These are phyloP conservation scores for Yarrowia divulgata DNA, from an alignment of 805 yeast genomes.

Conservation along the genomic window DNA sequence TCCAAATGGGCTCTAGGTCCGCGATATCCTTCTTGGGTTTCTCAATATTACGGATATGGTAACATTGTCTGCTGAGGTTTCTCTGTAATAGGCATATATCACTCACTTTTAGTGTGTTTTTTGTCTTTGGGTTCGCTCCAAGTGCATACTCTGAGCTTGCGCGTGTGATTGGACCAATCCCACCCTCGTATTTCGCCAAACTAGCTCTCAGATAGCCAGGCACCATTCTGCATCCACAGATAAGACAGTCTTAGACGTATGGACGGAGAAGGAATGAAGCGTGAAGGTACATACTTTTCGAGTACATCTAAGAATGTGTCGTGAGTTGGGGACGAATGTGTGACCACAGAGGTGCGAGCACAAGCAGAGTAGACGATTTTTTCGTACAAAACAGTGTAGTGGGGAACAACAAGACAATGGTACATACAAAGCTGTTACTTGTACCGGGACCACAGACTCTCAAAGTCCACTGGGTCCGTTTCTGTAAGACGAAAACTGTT, in stretches of 20 bases:
- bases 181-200: conserved; percentile 6
- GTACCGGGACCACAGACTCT: no score
- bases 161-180: conserved; percentile 14
- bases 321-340: no score
- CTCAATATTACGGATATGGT: conserved; percentile 6
- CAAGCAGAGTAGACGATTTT: no score
- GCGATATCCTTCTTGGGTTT: background rate
- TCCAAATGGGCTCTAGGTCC: background rate
- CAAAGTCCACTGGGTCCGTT: no score
- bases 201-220: conserved; percentile 33
- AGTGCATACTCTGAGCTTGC: background rate
- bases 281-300: no score
- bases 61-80: background rate
- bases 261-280: background rate
- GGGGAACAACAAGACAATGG: no score
- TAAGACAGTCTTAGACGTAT: conserved; percentile 19
- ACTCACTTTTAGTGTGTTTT: background rate
- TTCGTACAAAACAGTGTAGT: no score
- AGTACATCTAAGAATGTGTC: no score
- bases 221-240: conserved; percentile 15
- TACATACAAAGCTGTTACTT: no score
- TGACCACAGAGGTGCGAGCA: no score
- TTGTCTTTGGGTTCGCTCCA: background rate
- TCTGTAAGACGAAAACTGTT: no score
- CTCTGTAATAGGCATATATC: background rate